Evolutionary conservation across 148 eudicot genomes (phyloP), one percentile per base, ranked within the genome.

Genomic region (Nepenthes gracilis): DNA sequence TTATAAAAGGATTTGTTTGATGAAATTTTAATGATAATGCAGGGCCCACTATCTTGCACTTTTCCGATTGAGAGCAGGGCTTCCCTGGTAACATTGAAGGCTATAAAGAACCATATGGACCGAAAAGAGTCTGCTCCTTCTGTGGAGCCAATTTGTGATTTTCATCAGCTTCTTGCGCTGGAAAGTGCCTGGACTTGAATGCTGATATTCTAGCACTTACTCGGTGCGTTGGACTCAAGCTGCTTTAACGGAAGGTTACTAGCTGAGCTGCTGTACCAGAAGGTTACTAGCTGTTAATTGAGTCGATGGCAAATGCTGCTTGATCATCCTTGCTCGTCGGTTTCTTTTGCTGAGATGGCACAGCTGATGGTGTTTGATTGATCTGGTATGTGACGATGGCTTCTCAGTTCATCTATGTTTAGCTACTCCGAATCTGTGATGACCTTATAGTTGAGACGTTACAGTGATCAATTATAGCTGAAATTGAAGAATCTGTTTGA

Each of bases 81-180:
- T 47, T 9, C 71, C 6, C 80, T 84, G 4, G 86, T 86, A 52
- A 59, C 91, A 5, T 70, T 77, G 77, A 82, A 60, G 48, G 85
- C 96, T 12, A 69, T 93, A 62, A 88, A 78, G 69, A 75, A 54
- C 49, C 96, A 93, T 73, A 68, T 93, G 67, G 89, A 88, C 45
- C 83, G 91, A 54, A 60, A 80, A 56, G 82, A 82, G 71, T 75
- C 72, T 72, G 77, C 82, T 58, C 64, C 91, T 2, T 85, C 82
- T 66, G 96, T 88, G 77, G 84, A 85, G 82, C 72, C 85, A 67
- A 92, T 92, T 43, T 88, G 96, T 6, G 98, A 92, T 66, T 92
- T 92, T 63, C 98, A 92, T 72, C 75, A 88, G 66, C 81, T 92
- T 60, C 88, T 92, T 2, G 64, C 75, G 43, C 63, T 88, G 61